phyloP scores from a whole-genome alignment of 495 filamentous ascomycete species.

The Schizothecium vesticola region DNA sequence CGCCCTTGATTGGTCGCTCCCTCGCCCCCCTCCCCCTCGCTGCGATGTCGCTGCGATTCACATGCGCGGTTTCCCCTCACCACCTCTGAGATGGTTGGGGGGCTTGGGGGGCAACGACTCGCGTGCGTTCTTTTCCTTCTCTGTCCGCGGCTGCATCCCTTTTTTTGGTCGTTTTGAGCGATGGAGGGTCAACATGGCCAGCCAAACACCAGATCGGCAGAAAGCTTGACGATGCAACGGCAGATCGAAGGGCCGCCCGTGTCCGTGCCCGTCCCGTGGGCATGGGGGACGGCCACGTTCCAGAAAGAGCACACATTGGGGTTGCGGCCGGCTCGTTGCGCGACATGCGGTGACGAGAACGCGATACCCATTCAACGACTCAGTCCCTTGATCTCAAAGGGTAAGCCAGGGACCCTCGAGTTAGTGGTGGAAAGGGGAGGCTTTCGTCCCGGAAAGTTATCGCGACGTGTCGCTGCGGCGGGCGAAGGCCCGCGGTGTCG shows the following conservation, averaged over 20 bases:
- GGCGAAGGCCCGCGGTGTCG: constrained; percentile 4
- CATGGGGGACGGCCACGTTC: neutral
- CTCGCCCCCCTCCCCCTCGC: neutral
- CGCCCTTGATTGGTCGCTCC: neutral
- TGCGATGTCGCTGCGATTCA: neutral
- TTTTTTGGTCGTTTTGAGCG: neutral
- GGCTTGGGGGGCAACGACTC: constrained; percentile 8
- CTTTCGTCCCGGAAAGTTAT: constrained; percentile 10
- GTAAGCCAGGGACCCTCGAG: neutral
- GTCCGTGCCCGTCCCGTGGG: neutral
- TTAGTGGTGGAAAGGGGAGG: neutral
- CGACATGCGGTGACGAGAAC: neutral
- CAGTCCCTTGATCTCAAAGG: neutral
- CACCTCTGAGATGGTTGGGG: neutral
- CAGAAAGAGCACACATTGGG: neutral
- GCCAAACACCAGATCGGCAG: neutral
- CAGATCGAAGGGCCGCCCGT: neutral
- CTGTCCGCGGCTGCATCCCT: neutral
- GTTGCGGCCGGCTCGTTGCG: neutral
- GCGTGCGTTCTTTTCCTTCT: constrained; percentile 1
- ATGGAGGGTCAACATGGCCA: neutral
- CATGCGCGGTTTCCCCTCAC: neutral
- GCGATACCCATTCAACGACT: neutral
- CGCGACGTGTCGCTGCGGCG: neutral
- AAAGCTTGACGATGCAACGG: neutral